phyloP scores from a whole-genome alignment of 2,329 filamentous ascomycete species.

The Aspergillus spinulosporus region DNA sequence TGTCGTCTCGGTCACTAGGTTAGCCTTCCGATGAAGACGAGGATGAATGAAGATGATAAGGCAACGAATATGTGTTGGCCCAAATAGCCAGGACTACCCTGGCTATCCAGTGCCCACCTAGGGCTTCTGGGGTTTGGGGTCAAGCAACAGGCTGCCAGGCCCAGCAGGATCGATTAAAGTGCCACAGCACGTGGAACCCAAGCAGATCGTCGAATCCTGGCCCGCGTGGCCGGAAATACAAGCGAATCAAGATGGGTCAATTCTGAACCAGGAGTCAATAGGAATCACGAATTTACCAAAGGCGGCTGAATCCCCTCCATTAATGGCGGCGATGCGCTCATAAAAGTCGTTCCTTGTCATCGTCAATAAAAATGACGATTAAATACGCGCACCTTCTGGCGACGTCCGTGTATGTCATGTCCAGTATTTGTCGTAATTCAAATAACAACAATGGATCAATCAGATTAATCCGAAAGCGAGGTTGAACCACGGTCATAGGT shows the following conservation, averaged over 20 bases:
- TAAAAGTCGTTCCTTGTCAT: background rate
- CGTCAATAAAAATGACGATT: background rate
- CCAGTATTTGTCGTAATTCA: conserved; percentile 7
- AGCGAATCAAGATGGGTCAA: conserved; percentile 5
- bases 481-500: conserved; percentile 10
- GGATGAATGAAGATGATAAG: no score
- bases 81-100: background rate
- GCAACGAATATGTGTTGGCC: background rate
- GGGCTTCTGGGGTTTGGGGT: background rate
- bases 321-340: background rate
- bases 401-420: conserved; percentile 11
- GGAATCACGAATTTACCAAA: background rate
- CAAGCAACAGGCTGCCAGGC: conserved; percentile 9
- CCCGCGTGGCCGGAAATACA: conserved; percentile 7
- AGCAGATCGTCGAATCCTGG: conserved; percentile 21
- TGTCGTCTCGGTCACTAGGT: background rate
- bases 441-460: conserved; percentile 8
- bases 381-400: background rate
- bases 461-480: conserved; percentile 16
- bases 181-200: conserved; percentile 22
- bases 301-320: background rate
- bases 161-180: conserved; percentile 24
- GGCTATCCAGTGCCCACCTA: conserved; percentile 2
- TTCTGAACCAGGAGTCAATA: background rate
- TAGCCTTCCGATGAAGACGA: background rate